A percentile compares a stretch with the other conserved stretches of the same genome.
These are phyloP conservation scores for Solanum chaucha DNA, from an alignment of 257 asterid genomes.

Conservation along the genomic window DNA sequence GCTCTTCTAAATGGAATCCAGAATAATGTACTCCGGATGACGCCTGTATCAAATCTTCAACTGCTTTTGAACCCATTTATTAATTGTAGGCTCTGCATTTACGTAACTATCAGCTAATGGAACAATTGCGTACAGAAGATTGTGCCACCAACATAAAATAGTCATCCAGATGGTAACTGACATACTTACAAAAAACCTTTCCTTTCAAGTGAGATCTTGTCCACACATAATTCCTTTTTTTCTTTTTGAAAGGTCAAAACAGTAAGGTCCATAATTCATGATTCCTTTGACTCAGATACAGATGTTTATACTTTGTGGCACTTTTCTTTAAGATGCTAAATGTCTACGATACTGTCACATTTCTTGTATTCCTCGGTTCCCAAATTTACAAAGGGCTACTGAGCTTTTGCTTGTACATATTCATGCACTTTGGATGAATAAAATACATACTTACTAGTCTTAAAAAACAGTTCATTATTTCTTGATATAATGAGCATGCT, in stretches of 20 bases:
- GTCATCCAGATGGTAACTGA: not conserved
- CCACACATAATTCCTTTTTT: not conserved
- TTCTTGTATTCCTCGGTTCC: not conserved
- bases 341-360: not conserved
- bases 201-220: not conserved
- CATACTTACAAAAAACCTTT: not conserved
- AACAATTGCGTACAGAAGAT: not conserved
- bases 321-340: not conserved
- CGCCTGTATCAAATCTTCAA: conserved; percentile 81
- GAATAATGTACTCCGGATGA: conserved; percentile 92
- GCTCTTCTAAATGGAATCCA: conserved; percentile 66
- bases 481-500: not conserved
- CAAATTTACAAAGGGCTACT: not conserved
- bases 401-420: not conserved
- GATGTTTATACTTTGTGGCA: not conserved
- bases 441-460: not conserved
- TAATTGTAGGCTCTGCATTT: not conserved
- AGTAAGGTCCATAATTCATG: not conserved
- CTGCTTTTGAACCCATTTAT: conserved; percentile 74
- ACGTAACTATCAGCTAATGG: not conserved
- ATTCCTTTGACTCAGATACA: not conserved
- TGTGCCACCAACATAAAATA: not conserved
- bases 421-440: not conserved
- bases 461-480: not conserved
- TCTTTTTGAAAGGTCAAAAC: not conserved